Evolutionary conservation across 139 green algal genomes (phyloP).

Genomic region (Mesotaenium endlicherianum): DNA sequence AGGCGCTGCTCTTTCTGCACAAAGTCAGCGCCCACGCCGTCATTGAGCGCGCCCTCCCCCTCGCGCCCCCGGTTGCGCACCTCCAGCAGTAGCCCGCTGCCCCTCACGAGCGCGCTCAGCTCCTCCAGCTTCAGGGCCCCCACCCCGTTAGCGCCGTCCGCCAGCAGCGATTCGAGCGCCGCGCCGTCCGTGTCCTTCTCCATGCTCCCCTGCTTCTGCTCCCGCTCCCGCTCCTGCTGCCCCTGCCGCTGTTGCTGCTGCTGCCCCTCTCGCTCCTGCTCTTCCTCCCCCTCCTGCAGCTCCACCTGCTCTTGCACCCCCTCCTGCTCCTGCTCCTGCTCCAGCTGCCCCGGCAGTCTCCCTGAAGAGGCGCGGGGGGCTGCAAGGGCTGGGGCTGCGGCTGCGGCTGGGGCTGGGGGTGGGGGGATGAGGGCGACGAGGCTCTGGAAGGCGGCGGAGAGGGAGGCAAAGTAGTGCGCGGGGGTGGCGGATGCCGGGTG

Average conservation of each 20-base stretch:
- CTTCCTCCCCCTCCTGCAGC: too few species aligned
- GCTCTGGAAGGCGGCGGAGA: conserved; percentile 58
- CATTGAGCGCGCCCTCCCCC: conserved; percentile 70
- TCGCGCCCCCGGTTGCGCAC: conserved; percentile 58
- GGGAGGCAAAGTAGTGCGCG: conserved; percentile 61
- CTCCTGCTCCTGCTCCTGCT: too few species aligned
- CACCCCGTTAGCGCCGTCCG: conserved; percentile 95
- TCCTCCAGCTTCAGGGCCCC: conserved; percentile 69
- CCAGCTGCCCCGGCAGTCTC: too few species aligned
- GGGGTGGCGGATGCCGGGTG: conserved; percentile 28
- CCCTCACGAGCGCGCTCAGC: conserved; percentile 53
- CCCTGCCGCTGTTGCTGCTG: too few species aligned
- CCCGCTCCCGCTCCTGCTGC: too few species aligned
- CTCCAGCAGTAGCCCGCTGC: conserved; percentile 57
- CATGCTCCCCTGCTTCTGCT: neutral
- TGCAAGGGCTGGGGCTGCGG: neutral
- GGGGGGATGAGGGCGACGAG: neutral
- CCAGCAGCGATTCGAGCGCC: conserved; percentile 32
- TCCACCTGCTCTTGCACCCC: too few species aligned
- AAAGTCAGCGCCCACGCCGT: conserved; percentile 85
- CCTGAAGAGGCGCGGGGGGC: neutral
- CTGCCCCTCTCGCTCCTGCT: too few species aligned
- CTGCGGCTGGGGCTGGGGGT: neutral
- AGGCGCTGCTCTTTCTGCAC: conserved; percentile 85
- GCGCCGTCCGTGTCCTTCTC: neutral